Evolutionary conservation across 768 basidiomycete species (phyloP).

Genomic region (Tulasnella sp.): DNA sequence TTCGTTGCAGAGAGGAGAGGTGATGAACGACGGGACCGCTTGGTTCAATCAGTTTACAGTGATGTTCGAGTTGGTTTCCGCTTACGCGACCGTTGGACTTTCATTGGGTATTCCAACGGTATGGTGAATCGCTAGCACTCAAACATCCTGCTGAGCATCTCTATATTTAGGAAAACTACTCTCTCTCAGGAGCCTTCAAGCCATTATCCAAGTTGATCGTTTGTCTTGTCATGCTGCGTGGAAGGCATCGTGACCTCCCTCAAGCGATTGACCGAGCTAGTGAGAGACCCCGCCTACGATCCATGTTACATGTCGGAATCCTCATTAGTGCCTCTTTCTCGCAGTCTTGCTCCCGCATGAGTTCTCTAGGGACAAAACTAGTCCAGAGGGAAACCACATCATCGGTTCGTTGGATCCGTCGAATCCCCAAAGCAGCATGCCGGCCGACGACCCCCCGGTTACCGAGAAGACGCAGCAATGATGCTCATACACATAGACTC

Average conservation of each 20-base stretch:
- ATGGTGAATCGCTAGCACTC: constrained; percentile 35
- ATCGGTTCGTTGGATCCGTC: not conserved
- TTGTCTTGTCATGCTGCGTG: constrained; percentile 87
- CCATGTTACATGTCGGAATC: not conserved
- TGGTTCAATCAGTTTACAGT: constrained; percentile 22
- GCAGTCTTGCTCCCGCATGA: constrained; percentile 14
- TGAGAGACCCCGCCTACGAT: not conserved
- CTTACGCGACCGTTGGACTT: constrained; percentile 85
- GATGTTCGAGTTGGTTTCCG: constrained; percentile 80
- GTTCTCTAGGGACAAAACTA: not conserved
- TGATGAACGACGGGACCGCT: constrained; percentile 1
- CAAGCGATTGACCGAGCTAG: constrained; percentile 80
- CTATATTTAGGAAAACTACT: constrained; percentile 65
- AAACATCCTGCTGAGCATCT: not conserved
- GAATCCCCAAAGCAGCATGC: not conserved
- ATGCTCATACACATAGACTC: not conserved
- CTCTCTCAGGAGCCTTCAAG: constrained; percentile 71
- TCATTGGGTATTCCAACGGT: constrained; percentile 79
- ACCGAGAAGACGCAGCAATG: not conserved
- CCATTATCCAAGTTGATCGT: constrained; percentile 85
- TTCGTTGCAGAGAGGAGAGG: not conserved
- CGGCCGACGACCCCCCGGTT: not conserved
- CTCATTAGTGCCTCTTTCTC: not conserved
- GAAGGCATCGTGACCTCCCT: constrained; percentile 83
- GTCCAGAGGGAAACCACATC: constrained; percentile 12